A percentile compares a stretch with the other conserved stretches of the same genome.
Evolutionary conservation across 345 rosid genomes (phyloP).

Genomic region (Dovyalis caffra): DNA sequence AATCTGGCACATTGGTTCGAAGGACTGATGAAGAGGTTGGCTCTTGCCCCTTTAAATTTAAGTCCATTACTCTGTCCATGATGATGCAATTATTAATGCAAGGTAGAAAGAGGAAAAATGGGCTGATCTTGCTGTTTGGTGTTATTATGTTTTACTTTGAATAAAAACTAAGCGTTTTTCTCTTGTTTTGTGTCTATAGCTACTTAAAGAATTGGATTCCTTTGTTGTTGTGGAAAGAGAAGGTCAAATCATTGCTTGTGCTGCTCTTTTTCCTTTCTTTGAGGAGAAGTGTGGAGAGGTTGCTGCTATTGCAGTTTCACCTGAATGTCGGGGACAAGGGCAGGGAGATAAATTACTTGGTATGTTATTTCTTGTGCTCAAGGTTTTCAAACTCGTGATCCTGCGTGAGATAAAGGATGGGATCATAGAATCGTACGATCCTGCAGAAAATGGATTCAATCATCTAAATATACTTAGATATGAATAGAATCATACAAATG

Average conservation of each 20-base stretch:
- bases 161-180: conserved; percentile 7
- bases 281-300: conserved; percentile 88
- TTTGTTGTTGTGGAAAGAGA: conserved; percentile 83
- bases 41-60: neutral
- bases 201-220: conserved; percentile 60
- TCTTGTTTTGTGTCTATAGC: conserved; percentile 35
- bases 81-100: neutral
- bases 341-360: conserved; percentile 96
- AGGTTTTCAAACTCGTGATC: neutral
- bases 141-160: conserved; percentile 4
- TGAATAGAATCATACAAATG: too few relatives aligned
- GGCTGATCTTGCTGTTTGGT: neutral
- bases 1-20: conserved; percentile 61
- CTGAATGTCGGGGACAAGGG: conserved; percentile 95
- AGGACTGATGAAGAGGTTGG: conserved; percentile 81
- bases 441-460: too few relatives aligned
- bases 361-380: conserved; percentile 19
- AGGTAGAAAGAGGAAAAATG: conserved; percentile 1
- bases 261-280: conserved; percentile 83
- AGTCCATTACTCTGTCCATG: neutral
- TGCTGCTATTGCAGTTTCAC: conserved; percentile 88
- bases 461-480: too few relatives aligned
- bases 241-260: conserved; percentile 90
- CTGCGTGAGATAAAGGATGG: too few relatives aligned
- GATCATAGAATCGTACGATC: too few relatives aligned